A percentile compares a stretch with the other conserved stretches of the same genome.
Conservation (phyloP, 75 land plant genomes). For the Pinus taeda region DNA sequence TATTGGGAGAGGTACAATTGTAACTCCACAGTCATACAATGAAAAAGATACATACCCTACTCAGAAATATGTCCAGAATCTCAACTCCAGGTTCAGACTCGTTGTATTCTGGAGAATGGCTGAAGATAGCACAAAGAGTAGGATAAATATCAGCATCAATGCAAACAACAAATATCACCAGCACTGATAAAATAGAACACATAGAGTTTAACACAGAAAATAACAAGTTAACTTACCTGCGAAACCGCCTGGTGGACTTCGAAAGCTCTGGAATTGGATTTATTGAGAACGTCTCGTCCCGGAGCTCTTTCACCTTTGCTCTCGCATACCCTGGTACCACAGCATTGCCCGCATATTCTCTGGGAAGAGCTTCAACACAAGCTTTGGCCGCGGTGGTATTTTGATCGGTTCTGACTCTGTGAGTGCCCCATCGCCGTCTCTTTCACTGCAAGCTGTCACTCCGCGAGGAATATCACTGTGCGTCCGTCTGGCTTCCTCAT, state of each 20-base stretch:
- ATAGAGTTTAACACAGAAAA: not conserved
- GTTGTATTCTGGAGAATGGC: conserved; percentile 3
- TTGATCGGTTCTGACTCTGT: too few species aligned
- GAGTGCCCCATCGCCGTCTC: too few species aligned
- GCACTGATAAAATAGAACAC: not conserved
- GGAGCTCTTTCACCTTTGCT: too few species aligned
- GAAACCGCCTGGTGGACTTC: not conserved
- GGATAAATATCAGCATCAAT: not conserved
- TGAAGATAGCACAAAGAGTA: conserved; percentile 3
- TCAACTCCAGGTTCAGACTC: conserved; percentile 35
- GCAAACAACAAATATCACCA: too few species aligned
- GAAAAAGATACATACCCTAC: conserved; percentile 31
- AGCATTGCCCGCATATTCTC: too few species aligned
- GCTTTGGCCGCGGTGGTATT: too few species aligned
- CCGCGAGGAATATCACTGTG: too few species aligned
- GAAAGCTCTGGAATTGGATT: conserved; percentile 4
- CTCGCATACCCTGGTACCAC: too few species aligned
- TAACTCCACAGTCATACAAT: not conserved
- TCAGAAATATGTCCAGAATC: conserved; percentile 48
- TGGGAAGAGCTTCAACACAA: too few species aligned
- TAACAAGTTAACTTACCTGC: not conserved
- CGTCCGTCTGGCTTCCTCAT: too few species aligned
- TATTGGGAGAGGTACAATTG: not conserved
- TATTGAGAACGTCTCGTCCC: too few species aligned
- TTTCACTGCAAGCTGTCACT: too few species aligned